A percentile compares a stretch with the other conserved stretches of the same genome.
phyloP scores from a whole-genome alignment of 108 stramenopile genomes.

The Nitzschia inconspicua region DNA sequence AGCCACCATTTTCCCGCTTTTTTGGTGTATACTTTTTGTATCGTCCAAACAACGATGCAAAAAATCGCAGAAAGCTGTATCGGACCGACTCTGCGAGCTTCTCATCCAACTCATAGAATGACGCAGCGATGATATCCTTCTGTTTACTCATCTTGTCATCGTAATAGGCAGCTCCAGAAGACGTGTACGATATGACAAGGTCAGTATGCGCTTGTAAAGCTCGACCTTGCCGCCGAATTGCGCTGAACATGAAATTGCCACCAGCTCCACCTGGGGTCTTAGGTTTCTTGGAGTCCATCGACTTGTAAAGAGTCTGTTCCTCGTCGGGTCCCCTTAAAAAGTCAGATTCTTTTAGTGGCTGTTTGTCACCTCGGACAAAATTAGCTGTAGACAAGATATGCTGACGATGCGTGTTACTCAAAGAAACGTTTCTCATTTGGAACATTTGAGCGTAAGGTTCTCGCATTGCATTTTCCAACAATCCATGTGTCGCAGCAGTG shows the following conservation, averaged over 20 bases:
- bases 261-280: background rate
- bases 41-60: slow-evolving; percentile 47
- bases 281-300: background rate
- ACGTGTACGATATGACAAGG: background rate
- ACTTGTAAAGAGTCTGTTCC: slow-evolving; percentile 4
- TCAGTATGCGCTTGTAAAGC: slow-evolving; percentile 16
- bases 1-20: too few species aligned
- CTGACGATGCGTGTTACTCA: slow-evolving; percentile 1
- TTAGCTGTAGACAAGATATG: slow-evolving; percentile 6
- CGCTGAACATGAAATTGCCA: background rate
- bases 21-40: slow-evolving; percentile 51
- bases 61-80: slow-evolving; percentile 75
- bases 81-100: slow-evolving; percentile 26
- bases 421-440: background rate
- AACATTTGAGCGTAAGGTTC: slow-evolving; percentile 19
- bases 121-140: slow-evolving; percentile 12
- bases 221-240: slow-evolving; percentile 19
- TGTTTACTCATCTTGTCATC: slow-evolving; percentile 8
- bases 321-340: slow-evolving; percentile 2
- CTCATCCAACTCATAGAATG: slow-evolving; percentile 2
- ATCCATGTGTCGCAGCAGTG: slow-evolving; percentile 1
- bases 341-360: background rate
- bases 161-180: background rate
- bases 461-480: slow-evolving; percentile 16
- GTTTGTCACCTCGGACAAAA: background rate